Base-by-base conservation (phyloP, 2,329 filamentous ascomycete genomes). In the Colletotrichum salicis region DNA sequence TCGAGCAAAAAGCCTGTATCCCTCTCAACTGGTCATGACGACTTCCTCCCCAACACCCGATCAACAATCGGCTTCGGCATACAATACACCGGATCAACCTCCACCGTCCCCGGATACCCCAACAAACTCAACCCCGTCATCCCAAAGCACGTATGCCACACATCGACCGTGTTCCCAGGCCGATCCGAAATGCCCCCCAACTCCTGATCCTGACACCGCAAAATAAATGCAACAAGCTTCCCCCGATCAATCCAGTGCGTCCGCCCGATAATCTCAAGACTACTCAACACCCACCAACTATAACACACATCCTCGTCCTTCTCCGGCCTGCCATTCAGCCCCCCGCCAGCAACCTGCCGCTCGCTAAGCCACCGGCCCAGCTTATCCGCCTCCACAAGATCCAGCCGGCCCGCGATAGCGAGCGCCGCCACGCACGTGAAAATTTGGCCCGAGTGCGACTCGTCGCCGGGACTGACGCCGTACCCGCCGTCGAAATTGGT, bases 241-340 rank as follows among this genome's bases (percentile, higher is more conserved):
- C 91, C 87, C 61, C 91, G 89, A 84, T 99, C 94, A 79, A 99
- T 97, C 96, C 96, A 99, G 80, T 98, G 94, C 64, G 95, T 88
- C 67, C 92, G 91, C 65, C 89, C 91, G 76, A 99, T 93, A 88
- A 98, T 98, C 57, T 93, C 92, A 76, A 99, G 84, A 80, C 95
- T 97, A 79, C 94, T 96, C 78, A 96, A 85, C 56, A 98, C 96
- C 96, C 96, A 99, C 96, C 96, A 99, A 80, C 94, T 97, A 84
- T 99, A 99, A 84, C 96, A 99, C 15, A 97, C 96, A 80, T 99
- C 96, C 80, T 97, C 96, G 74, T 93, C 85, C 85, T 99, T 99
- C 84, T 98, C 96, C 0, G 96, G 96, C 60, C 96, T 89, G 3
- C 96, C 96, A 80, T 99, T 99, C 62, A 99, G 85, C 0, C 96